These are phyloP conservation scores for Physaria fendleri DNA, from an alignment of 345 rosid species.

Conservation along the genomic window DNA sequence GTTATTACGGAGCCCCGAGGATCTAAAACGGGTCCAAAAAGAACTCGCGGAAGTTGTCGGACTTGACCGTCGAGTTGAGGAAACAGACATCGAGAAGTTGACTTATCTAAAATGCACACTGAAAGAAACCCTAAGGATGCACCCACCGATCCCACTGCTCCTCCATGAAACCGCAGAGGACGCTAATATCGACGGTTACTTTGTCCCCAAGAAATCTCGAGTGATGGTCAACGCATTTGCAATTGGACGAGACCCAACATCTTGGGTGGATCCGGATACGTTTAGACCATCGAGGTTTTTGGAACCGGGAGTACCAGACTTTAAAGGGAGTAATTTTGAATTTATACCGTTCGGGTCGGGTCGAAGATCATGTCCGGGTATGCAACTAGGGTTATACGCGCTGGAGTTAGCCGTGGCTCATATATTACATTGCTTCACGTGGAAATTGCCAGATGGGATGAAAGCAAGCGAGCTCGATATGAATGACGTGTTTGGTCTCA, in stretches of 20 bases:
- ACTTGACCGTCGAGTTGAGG: slow-evolving; percentile 63
- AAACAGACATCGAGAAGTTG: slow-evolving; percentile 59
- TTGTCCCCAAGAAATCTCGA: slow-evolving; percentile 57
- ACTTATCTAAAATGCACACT: slow-evolving; percentile 54
- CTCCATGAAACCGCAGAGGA: slow-evolving; percentile 82
- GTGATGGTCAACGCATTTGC: slow-evolving; percentile 78
- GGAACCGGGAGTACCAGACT: slow-evolving; percentile 56
- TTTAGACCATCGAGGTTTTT: slow-evolving; percentile 75
- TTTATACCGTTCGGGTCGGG: slow-evolving; percentile 92
- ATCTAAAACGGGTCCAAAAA: slow-evolving; percentile 55
- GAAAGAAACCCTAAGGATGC: slow-evolving; percentile 78
- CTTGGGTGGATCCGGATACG: slow-evolving; percentile 69
- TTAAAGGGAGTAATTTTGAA: slow-evolving; percentile 71
- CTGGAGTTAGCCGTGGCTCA: slow-evolving; percentile 68
- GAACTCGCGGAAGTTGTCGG: slow-evolving; percentile 79
- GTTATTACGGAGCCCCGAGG: slow-evolving; percentile 61
- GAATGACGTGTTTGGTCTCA: slow-evolving; percentile 78
- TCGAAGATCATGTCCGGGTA: slow-evolving; percentile 86
- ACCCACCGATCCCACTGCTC: slow-evolving; percentile 94
- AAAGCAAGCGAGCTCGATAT: slow-evolving; percentile 80
- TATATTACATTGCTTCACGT: slow-evolving; percentile 63
- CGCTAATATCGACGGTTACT: slow-evolving; percentile 50
- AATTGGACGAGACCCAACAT: slow-evolving; percentile 59
- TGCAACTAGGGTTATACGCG: slow-evolving; percentile 83
- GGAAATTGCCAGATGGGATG: slow-evolving; percentile 90